A percentile compares a stretch with the other conserved stretches of the same genome.
Evolutionary conservation across 768 basidiomycete species (phyloP).

Genomic region (Lactarius hengduanensis): DNA sequence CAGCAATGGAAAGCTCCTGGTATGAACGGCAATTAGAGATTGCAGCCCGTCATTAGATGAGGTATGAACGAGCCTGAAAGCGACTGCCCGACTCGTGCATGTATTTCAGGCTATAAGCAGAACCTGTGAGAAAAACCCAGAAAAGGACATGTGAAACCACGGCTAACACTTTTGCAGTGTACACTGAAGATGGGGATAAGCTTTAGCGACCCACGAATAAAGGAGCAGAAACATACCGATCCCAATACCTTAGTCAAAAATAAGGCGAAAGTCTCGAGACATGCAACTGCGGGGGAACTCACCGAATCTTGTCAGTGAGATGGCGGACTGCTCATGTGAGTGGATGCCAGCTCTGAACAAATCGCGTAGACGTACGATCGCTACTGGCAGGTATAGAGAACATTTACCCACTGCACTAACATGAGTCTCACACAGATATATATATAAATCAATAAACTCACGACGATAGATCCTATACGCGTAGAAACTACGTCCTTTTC

Average conservation of each 20-base stretch:
- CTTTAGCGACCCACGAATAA: neutral
- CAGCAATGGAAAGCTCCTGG: neutral
- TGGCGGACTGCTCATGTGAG: too few relatives aligned
- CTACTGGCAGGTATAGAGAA: too few relatives aligned
- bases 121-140: neutral
- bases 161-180: neutral
- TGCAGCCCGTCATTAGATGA: neutral
- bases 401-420: too few relatives aligned
- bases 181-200: neutral
- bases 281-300: neutral
- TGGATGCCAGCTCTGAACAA: too few relatives aligned
- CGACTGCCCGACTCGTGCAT: neutral
- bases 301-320: neutral
- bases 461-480: neutral
- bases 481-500: neutral
- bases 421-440: neutral
- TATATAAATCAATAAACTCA: neutral
- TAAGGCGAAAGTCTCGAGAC: neutral
- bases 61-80: neutral
- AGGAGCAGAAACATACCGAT: neutral
- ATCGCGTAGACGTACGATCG: too few relatives aligned
- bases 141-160: neutral
- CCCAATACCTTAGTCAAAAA: neutral
- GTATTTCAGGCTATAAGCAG: neutral
- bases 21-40: neutral